Percentiles rank a stretch among this genome's conserved stretches.
phyloP scores from a whole-genome alignment of 768 basidiomycete genomes.

The Tylopilus intermedius region DNA sequence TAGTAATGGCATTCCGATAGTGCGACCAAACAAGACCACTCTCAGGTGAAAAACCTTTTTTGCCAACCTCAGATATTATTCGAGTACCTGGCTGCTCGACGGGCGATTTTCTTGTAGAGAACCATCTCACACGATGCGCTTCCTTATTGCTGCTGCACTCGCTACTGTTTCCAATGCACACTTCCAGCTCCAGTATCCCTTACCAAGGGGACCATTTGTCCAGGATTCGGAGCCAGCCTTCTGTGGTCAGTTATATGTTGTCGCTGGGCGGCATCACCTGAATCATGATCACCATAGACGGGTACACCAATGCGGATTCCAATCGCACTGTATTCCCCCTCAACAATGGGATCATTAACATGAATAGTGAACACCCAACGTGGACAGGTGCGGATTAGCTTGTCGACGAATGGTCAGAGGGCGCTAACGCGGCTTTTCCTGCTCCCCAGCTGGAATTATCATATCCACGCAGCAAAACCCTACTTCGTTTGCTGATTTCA shows the following conservation, averaged over 20 bases:
- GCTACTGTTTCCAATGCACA: conserved; percentile 54
- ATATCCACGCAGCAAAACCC: conserved; percentile 55
- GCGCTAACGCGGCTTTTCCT: conserved; percentile 8
- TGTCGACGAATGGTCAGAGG: background rate
- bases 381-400: conserved; percentile 45
- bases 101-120: background rate
- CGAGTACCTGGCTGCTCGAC: background rate
- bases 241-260: conserved; percentile 49
- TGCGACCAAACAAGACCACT: background rate
- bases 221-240: conserved; percentile 43
- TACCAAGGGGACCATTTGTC: conserved; percentile 54
- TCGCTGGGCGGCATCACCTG: background rate
- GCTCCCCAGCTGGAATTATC: conserved; percentile 42
- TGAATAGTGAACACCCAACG: conserved; percentile 59
- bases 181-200: conserved; percentile 59
- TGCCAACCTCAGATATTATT: background rate
- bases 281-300: conserved; percentile 42
- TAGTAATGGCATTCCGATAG: too few species aligned
- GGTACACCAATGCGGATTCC: conserved; percentile 46
- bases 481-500: conserved; percentile 61
- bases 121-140: conserved; percentile 28
- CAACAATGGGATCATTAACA: conserved; percentile 42
- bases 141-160: conserved; percentile 27
- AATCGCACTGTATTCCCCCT: conserved; percentile 71
- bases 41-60: background rate